Conservation (phyloP, 179 eudicot genomes). For the Beta macrorhiza region DNA sequence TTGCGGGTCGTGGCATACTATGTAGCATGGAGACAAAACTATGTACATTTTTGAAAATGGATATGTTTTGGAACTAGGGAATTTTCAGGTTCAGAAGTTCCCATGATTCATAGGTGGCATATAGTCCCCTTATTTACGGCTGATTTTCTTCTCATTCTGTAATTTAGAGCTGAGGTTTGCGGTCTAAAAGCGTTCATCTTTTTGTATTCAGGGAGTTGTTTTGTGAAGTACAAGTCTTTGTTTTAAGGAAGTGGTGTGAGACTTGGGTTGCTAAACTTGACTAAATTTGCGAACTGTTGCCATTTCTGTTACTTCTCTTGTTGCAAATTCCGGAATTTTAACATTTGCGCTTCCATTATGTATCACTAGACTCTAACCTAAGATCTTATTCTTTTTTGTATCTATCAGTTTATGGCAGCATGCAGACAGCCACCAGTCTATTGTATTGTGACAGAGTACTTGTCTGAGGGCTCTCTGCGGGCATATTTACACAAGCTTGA, state of each 20-base stretch:
- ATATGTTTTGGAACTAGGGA: no score
- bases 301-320: neutral
- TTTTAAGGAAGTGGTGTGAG: neutral
- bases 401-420: constrained; percentile 71
- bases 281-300: no score
- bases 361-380: neutral
- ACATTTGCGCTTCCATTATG: neutral
- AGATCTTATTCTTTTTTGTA: neutral
- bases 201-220: neutral
- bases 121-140: constrained; percentile 2
- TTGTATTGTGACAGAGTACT: constrained; percentile 71
- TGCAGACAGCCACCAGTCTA: constrained; percentile 77
- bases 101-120: no score
- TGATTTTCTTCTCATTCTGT: neutral
- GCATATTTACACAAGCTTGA: constrained; percentile 80
- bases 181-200: neutral
- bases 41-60: no score
- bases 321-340: neutral
- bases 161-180: constrained; percentile 4
- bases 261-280: neutral
- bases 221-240: neutral
- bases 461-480: constrained; percentile 81
- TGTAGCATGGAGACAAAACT: no score
- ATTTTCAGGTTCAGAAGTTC: no score
- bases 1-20: no score